Percentiles rank a stretch among this genome's conserved stretches.
phyloP scores from a whole-genome alignment of 2,329 filamentous ascomycete species.

The Scedosporium aurantiacum region DNA sequence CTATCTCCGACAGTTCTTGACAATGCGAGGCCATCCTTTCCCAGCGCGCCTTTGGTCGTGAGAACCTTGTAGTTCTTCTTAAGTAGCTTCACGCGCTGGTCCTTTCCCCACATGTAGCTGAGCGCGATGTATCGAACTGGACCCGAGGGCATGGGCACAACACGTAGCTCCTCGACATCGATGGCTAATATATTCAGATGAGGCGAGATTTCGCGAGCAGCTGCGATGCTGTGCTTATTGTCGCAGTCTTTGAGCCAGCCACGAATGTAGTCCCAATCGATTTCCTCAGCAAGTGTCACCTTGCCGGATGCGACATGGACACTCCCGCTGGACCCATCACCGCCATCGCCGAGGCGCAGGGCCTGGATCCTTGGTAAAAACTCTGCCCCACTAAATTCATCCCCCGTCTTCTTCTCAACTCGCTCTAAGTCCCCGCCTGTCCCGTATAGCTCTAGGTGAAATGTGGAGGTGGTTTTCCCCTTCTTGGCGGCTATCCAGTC shows the following conservation, averaged over 20 bases:
- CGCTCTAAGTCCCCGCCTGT: not conserved
- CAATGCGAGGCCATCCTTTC: not conserved
- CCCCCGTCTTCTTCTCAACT: not conserved
- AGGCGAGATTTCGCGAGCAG: not conserved
- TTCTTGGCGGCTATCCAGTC: not conserved
- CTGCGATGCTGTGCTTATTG: not conserved
- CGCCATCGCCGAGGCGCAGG: not conserved
- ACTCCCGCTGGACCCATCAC: not conserved
- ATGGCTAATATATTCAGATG: not conserved
- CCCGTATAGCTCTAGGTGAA: not conserved
- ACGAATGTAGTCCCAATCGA: not conserved
- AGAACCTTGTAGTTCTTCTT: not conserved
- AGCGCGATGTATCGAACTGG: constrained; percentile 26
- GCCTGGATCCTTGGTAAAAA: not conserved
- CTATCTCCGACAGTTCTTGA: constrained; percentile 23
- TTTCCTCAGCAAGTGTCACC: not conserved
- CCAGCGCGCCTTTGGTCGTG: not conserved
- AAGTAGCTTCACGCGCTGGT: constrained; percentile 6
- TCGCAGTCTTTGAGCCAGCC: not conserved
- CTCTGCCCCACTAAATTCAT: not conserved
- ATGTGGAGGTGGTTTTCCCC: not conserved
- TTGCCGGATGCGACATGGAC: not conserved
- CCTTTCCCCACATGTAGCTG: constrained; percentile 30
- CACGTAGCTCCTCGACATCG: not conserved
- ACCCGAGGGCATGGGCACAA: not conserved